Base-by-base conservation (phyloP, 352 stramenopile species). In the Lagenidium sp. region DNA sequence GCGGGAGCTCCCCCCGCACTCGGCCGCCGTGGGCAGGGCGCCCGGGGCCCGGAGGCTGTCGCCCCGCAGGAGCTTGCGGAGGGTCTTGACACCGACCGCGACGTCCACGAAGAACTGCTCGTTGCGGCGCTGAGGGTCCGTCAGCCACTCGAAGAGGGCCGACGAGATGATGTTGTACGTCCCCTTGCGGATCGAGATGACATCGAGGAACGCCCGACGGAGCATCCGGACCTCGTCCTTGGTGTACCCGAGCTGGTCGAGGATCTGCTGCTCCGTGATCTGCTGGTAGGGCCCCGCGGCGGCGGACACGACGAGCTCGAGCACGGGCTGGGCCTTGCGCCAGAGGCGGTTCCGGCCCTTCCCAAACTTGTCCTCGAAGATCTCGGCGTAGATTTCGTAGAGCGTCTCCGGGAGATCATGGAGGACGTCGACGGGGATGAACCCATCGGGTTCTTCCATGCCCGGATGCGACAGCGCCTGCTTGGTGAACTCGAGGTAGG, bases 311-410 rank as follows among this genome's bases (percentile, higher is more conserved):
- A 90, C 77, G 28, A 88, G 61, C 50, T 85, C 53, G 2, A 93
- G 54, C 30, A 90, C 62, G 7, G 75, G 77, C 21, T 86, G 68
- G 1, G 63, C 77, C 52, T 89, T 89, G 26, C 62, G 60, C 81
- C 81, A 93, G n/a, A 85, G 43, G 18, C 78, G 81, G n/a, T 50
- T 73, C 18, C 64, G 71, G 11, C 73, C 78, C 22, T 81, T 65
- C 22, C 81, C 81, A 40, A 90, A 93, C 57, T 93, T 93, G 50
- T 93, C 81, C 39, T 93, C 73, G 36, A 93, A 93, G 31, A 93
- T 89, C 52, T 88, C 73, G 2, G 68, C 65, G 44, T 83, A 90
- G 42, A 93, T 93, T 34, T 88, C 81, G 51, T 77, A 82, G 22
- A 93, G 53, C 13, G 75, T 79, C 54, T 90, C 65, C 2, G 81